Evolutionary conservation across 805 yeast species (phyloP), one percentile per base, ranked within the genome.

Genomic region (Lachancea lanzarotensis): DNA sequence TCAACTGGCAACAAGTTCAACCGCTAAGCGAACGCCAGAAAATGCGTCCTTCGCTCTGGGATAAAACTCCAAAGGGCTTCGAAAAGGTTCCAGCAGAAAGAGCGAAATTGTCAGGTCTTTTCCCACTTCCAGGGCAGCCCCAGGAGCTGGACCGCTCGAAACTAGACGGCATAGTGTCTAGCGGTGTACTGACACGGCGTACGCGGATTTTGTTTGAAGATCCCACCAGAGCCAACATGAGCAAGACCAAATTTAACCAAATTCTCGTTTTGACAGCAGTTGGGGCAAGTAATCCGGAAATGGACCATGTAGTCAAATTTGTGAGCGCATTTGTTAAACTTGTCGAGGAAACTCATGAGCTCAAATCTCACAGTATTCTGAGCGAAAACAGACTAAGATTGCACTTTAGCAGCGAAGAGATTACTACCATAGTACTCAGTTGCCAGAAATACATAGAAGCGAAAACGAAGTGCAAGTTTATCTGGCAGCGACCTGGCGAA

Each of bases 71-170:
- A 1, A 70, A 71, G 49, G 91, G 87, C 0, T 83, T 83, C 58
- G 93, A 85, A 55, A 74, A 76, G 6, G 79, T 84, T 1, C 74
- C 84, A 1, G 84, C 93, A 0, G 85, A 81, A 49, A 70, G 82
- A 48, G 95, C 93, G 5, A 88, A 87, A 55, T 66, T 84, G 15
- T 76, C 87, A 1, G 95, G 95, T 0, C 62, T 85, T 2, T 88
- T 87, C 55, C 87, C 90, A 2, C 68, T 76, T 15, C 91, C 93
- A 1, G 89, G 89, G 3, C 73, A 71, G 50, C 79, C 79, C 0
- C 60, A 54, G 47, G 56, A 54, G 15, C 46, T 66, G 25, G 68
- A 66, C 43, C 57, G 59, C 7, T 55, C 66, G 6, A 54, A 57
- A 35, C 43, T 62, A 18, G 60, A 63, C 45, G 66, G 66, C 13